These are phyloP conservation scores for Spiraea crenata DNA, from an alignment of 331 rosid genomes.

Conservation along the genomic window DNA sequence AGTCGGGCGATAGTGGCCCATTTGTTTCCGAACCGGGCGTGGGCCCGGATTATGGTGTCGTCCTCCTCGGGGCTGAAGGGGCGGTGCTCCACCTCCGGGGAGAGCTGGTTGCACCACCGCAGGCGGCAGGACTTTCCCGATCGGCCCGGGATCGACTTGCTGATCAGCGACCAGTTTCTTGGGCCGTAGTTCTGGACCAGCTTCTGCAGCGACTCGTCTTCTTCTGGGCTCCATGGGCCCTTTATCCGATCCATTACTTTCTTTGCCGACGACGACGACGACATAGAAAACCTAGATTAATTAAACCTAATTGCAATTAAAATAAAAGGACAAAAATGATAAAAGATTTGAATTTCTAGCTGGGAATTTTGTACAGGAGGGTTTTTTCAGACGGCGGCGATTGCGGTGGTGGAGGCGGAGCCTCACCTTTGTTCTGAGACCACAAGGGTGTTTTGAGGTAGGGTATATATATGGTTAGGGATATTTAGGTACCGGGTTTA, in stretches of 20 bases:
- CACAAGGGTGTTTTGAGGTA: background rate
- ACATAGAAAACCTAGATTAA: conserved; percentile 33
- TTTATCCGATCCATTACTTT: conserved; percentile 65
- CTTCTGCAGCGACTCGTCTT: conserved; percentile 58
- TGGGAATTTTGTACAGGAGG: background rate
- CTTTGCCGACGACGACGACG: conserved; percentile 47
- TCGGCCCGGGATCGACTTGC: conserved; percentile 81
- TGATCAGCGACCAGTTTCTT: conserved; percentile 71
- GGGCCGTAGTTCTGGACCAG: conserved; percentile 66
- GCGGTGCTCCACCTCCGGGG: conserved; percentile 74
- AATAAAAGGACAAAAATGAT: background rate
- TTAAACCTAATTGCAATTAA: background rate
- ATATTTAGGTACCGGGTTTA: conserved; percentile 39
- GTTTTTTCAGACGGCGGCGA: too few species aligned
- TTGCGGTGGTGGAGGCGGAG: conserved; percentile 32
- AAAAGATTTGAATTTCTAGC: background rate
- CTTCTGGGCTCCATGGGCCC: conserved; percentile 94
- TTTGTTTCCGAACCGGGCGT: conserved; percentile 64
- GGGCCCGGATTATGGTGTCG: conserved; percentile 54
- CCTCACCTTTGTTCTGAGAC: conserved; percentile 37
- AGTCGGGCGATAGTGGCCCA: conserved; percentile 83
- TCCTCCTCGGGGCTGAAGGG: conserved; percentile 72
- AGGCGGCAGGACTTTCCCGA: conserved; percentile 88
- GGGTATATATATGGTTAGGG: conserved; percentile 34
- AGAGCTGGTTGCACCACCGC: conserved; percentile 91